Base-by-base conservation (phyloP, 441 rosid genomes). In the Metrosideros polymorpha region DNA sequence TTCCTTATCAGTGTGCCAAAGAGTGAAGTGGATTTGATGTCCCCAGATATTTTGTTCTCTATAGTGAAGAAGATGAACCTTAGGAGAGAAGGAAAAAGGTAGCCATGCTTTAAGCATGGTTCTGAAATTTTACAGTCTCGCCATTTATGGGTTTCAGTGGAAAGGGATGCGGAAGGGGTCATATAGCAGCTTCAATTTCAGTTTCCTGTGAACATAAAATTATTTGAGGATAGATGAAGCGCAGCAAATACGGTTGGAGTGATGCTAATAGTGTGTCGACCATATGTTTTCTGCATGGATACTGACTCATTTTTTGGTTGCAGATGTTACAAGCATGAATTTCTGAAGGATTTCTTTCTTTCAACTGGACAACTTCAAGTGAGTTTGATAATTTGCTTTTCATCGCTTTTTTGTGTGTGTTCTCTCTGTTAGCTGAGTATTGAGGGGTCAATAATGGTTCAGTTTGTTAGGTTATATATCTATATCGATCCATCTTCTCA, bases 361-460 rank as follows among this genome's bases (percentile, higher is more conserved):
- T 94, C 98, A 56, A 93, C 96, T 24, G 99, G 99, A 85, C 98
- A 98, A 90, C 95, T 96, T 90, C 97, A 96, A 84, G 99, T 98
- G 93, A 59, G 98, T 63, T 55, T 84, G 76, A 35, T 86, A 51
- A 85, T 71, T 84, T 85, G 56, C 59, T 51, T 53, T 47, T 47
- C 55, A 43, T 42, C 7, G 27, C 27, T 35, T 47, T 56, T 56
- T 56, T 83, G 47, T 56, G 50, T 56, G 83, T 51, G 47, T 14
- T 39, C 30, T 35, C 82, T 83, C 50, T 39, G 47, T 71, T 71
- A 13, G 79, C 47, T 71, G 79, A 39, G 79, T 71, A 39, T 24
- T 71, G 30, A 39, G n/a, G 14, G n/a, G 45, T 22, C 47, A 39
- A 19, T 71, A 71, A 63, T 71, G 79, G 15, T 71, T 71, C 27